A percentile compares a stretch with the other conserved stretches of the same genome.
phyloP scores from a whole-genome alignment of 441 rosid species.

The Croton setiger region DNA sequence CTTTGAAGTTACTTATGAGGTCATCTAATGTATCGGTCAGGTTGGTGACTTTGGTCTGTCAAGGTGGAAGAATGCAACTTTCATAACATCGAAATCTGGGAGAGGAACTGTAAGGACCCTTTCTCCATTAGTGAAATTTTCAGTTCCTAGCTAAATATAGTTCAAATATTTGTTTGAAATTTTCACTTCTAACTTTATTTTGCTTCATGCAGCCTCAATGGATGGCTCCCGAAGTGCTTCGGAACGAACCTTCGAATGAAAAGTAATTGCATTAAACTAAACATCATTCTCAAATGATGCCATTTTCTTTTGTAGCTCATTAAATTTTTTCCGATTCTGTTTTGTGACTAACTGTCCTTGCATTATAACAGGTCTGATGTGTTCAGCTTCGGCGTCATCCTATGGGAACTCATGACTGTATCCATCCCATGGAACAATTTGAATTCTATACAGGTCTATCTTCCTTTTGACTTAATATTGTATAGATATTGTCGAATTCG shows the following conservation, averaged over 20 bases:
- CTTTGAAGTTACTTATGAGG: slow-evolving; percentile 12
- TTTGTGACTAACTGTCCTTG: background rate
- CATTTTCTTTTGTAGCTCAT: background rate
- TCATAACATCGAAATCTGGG: slow-evolving; percentile 67
- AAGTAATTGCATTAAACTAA: slow-evolving; percentile 38
- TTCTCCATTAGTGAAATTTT: background rate
- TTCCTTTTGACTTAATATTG: background rate
- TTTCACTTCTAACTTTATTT: background rate
- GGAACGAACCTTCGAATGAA: slow-evolving; percentile 84
- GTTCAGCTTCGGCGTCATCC: slow-evolving; percentile 70
- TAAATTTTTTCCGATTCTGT: background rate
- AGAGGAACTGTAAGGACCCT: slow-evolving; percentile 66
- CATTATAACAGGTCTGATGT: slow-evolving; percentile 64
- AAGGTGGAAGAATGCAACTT: slow-evolving; percentile 72
- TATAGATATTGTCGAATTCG: background rate
- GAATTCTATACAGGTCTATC: slow-evolving; percentile 56
- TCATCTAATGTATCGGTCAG: slow-evolving; percentile 29
- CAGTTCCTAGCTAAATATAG: background rate
- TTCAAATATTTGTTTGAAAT: background rate
- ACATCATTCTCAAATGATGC: too few species aligned
- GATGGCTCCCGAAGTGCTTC: slow-evolving; percentile 96
- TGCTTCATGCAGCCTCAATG: slow-evolving; percentile 69
- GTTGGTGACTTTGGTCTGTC: slow-evolving; percentile 95
- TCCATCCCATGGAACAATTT: slow-evolving; percentile 74
- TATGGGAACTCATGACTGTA: slow-evolving; percentile 80